A percentile compares a stretch with the other conserved stretches of the same genome.
phyloP scores from a whole-genome alignment of 768 basidiomycete genomes.

The Crassisporium funariophilum region DNA sequence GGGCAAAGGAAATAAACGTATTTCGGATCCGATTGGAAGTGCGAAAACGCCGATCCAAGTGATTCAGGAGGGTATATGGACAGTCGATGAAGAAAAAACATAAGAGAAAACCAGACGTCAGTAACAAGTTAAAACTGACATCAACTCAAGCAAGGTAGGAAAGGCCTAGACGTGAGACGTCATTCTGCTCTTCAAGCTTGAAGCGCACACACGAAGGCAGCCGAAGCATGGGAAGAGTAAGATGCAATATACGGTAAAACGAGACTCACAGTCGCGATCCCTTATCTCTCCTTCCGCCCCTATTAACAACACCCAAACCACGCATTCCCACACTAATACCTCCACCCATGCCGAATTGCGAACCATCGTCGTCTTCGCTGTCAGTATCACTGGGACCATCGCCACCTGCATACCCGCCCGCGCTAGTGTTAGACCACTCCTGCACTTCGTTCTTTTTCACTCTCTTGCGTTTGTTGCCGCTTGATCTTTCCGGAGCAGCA shows the following conservation, averaged over 20 bases:
- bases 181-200: too few relatives aligned
- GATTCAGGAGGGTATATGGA: constrained; percentile 3
- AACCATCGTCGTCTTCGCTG: constrained; percentile 41
- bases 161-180: too few relatives aligned
- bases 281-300: constrained; percentile 30
- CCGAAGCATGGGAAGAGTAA: constrained; percentile 1
- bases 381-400: constrained; percentile 38
- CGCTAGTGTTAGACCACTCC: constrained; percentile 9
- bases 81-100: constrained; percentile 5
- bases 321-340: constrained; percentile 51
- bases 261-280: constrained; percentile 40
- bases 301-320: constrained; percentile 42
- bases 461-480: constrained; percentile 30
- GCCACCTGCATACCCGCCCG: constrained; percentile 14
- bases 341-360: constrained; percentile 30
- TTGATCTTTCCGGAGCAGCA: constrained; percentile 8
- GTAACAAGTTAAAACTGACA: constrained; percentile 13
- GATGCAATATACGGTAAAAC: constrained; percentile 4
- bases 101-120: constrained; percentile 8
- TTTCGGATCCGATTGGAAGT: neutral
- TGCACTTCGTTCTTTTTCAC: constrained; percentile 25
- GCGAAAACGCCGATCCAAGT: constrained; percentile 1
- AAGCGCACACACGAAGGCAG: too few relatives aligned
- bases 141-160: too few relatives aligned
- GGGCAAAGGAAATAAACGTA: constrained; percentile 3